A percentile compares a stretch with the other conserved stretches of the same genome.
phyloP scores from a whole-genome alignment of 2,329 filamentous ascomycete species.

The Endocalyx cinctus region DNA sequence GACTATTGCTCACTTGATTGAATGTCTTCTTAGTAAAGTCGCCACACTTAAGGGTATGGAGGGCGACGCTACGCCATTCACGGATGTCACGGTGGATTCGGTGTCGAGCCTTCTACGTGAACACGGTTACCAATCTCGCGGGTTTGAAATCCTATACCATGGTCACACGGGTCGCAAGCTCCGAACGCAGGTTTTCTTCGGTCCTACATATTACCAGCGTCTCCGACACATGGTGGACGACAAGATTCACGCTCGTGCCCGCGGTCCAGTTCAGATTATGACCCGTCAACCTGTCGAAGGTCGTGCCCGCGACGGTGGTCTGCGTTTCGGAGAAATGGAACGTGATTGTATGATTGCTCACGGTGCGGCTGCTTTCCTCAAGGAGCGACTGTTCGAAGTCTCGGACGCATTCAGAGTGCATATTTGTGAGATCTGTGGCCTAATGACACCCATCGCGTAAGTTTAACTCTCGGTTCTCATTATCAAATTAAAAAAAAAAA shows the following conservation, averaged over 20 bases:
- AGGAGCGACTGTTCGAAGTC: slow-evolving; percentile 95
- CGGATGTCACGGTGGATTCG: slow-evolving; percentile 92
- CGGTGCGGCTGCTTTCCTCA: slow-evolving; percentile 92
- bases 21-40: slow-evolving; percentile 96
- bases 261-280: slow-evolving; percentile 94
- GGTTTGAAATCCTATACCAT: slow-evolving; percentile 98
- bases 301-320: slow-evolving; percentile 94
- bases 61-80: slow-evolving; percentile 96
- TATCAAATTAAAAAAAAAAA: no score
- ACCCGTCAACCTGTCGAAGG: slow-evolving; percentile 96
- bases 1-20: slow-evolving; percentile 99
- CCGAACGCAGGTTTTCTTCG: slow-evolving; percentile 91
- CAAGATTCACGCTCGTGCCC: slow-evolving; percentile 98
- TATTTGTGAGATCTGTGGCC: slow-evolving; percentile 95
- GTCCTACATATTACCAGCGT: slow-evolving; percentile 97
- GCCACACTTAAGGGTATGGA: slow-evolving; percentile 90
- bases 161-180: slow-evolving; percentile 94
- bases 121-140: slow-evolving; percentile 92
- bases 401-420: slow-evolving; percentile 97
- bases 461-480: no score
- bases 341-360: slow-evolving; percentile 99
- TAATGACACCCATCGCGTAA: slow-evolving; percentile 99
- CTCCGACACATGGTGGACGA: slow-evolving; percentile 99
- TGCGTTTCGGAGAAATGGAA: slow-evolving; percentile 99
- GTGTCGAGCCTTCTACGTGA: slow-evolving; percentile 81